These are phyloP conservation scores for Kwoniella bestiolae DNA, from an alignment of 768 basidiomycete species.

Conservation along the genomic window DNA sequence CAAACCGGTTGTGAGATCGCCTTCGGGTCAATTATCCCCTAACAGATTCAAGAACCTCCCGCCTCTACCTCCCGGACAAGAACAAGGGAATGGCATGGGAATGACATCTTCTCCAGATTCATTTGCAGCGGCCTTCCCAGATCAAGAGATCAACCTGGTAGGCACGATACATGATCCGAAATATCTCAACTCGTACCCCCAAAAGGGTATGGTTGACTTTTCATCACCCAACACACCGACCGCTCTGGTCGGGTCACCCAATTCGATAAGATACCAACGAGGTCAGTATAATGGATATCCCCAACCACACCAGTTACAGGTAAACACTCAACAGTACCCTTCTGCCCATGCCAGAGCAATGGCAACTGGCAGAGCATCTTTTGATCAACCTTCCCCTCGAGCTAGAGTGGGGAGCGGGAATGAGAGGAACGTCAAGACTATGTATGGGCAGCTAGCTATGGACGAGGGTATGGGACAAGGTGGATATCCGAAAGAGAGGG, in stretches of 20 bases:
- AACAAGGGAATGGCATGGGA: not conserved
- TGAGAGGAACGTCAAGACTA: constrained; percentile 17
- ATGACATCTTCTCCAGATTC: constrained; percentile 29
- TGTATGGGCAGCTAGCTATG: constrained; percentile 18
- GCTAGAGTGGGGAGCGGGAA: not conserved
- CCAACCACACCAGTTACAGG: constrained; percentile 5
- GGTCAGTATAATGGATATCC: constrained; percentile 11
- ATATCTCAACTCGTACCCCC: constrained; percentile 1
- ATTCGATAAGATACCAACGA: not conserved
- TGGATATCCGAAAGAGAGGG: constrained; percentile 6
- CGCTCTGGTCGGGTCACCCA: constrained; percentile 5
- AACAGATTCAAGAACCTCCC: constrained; percentile 52
- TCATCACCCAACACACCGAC: too few relatives aligned
- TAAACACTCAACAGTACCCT: not conserved
- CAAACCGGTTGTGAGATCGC: constrained; percentile 11
- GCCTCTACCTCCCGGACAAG: constrained; percentile 39
- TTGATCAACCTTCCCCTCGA: constrained; percentile 19
- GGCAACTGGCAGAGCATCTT: constrained; percentile 9
- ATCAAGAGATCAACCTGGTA: constrained; percentile 22
- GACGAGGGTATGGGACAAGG: constrained; percentile 12
- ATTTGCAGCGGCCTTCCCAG: constrained; percentile 24
- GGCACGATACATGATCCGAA: constrained; percentile 18
- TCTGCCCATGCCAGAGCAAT: constrained; percentile 15
- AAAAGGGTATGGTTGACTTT: constrained; percentile 5
- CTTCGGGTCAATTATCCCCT: constrained; percentile 30